These are phyloP conservation scores for Hypoxylon intermedium DNA, from an alignment of 495 filamentous ascomycete species.

Conservation along the genomic window DNA sequence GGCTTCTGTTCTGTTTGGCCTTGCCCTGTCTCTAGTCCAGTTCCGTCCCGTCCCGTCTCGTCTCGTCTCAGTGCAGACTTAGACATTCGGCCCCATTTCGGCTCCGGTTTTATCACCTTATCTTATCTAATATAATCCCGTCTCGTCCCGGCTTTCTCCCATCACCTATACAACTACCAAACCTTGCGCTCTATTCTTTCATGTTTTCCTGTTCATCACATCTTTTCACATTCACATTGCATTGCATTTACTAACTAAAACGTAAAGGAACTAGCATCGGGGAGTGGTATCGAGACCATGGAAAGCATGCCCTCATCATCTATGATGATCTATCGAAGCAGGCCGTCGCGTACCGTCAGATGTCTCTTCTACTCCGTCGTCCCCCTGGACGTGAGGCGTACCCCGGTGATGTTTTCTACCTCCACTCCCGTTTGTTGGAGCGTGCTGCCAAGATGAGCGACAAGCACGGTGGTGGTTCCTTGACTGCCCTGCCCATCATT, in stretches of 20 bases:
- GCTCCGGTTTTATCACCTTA: no score
- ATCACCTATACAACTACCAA: no score
- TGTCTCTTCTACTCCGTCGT: constrained; percentile 98
- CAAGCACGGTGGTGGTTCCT: constrained; percentile 92
- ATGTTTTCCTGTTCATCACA: no score
- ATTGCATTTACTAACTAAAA: no score
- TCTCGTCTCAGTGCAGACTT: no score
- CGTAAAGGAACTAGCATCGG: constrained; percentile 61
- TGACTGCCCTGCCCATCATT: constrained; percentile 97
- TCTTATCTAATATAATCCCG: background rate
- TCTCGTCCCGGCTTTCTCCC: no score
- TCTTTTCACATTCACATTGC: no score
- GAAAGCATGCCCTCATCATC: constrained; percentile 91
- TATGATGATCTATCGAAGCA: constrained; percentile 99
- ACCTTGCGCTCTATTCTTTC: no score
- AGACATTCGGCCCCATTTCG: no score
- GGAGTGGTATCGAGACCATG: constrained; percentile 90
- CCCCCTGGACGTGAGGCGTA: constrained; percentile 99
- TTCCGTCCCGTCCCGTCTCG: no score
- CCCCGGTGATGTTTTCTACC: constrained; percentile 99
- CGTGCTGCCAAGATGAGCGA: constrained; percentile 99
- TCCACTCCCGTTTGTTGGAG: constrained; percentile 99
- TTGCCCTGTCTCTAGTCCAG: no score
- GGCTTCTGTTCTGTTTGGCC: no score
- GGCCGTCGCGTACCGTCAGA: constrained; percentile 99